These are phyloP conservation scores for Candida pseudofarinosa DNA, from an alignment of 805 yeast genomes.

Conservation along the genomic window DNA sequence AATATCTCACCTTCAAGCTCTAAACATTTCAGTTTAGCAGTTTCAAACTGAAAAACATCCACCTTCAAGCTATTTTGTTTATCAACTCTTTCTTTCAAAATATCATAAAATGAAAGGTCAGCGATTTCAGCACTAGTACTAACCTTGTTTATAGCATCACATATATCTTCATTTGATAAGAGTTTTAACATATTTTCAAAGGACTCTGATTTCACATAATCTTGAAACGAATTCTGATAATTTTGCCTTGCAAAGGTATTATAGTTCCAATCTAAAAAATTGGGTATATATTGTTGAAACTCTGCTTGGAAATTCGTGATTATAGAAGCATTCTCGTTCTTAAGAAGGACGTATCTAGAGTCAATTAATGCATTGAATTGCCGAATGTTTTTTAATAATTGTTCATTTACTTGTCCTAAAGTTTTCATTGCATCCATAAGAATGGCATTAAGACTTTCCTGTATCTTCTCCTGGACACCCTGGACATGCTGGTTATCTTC, in stretches of 20 bases:
- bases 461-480: no score
- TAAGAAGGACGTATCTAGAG: background rate
- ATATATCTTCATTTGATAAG: background rate
- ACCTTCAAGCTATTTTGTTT: conserved; percentile 1
- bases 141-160: background rate
- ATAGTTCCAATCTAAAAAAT: background rate
- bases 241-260: background rate
- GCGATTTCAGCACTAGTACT: background rate
- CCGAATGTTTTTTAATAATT: no score
- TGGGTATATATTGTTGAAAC: background rate
- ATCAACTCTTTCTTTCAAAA: background rate
- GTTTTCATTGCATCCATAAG: no score
- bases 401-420: no score
- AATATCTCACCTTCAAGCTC: conserved; percentile 5
- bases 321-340: background rate
- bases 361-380: background rate
- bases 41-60: background rate
- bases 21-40: conserved; percentile 1
- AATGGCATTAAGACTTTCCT: no score
- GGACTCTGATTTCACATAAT: background rate
- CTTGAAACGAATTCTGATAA: background rate
- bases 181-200: background rate
- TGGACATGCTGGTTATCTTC: no score
- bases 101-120: background rate
- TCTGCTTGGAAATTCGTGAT: background rate